These are phyloP conservation scores for Podospora pseudoanserina DNA, from an alignment of 495 filamentous ascomycete genomes.

Conservation along the genomic window DNA sequence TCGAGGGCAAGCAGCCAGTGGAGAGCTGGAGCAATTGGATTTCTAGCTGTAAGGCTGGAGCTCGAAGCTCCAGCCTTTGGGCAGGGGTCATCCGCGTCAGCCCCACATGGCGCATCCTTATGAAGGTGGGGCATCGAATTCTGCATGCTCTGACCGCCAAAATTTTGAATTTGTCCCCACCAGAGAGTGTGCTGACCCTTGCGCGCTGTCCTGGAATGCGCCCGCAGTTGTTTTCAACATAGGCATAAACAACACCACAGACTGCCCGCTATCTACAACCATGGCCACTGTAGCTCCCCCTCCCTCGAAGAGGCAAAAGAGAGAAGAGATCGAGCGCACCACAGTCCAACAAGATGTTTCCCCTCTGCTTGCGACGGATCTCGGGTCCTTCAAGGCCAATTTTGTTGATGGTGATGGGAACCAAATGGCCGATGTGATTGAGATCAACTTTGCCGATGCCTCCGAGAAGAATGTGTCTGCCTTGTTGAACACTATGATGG, in stretches of 20 bases:
- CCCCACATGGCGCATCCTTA: neutral
- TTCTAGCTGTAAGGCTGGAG: neutral
- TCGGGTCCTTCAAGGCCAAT: conserved; percentile 77
- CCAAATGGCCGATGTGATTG: conserved; percentile 60
- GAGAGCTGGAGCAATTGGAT: neutral
- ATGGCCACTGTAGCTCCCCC: conserved; percentile 92
- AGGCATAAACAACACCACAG: neutral
- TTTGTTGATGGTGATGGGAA: conserved; percentile 80
- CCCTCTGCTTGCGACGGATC: conserved; percentile 60
- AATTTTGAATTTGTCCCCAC: conserved; percentile 19
- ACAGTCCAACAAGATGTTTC: conserved; percentile 73
- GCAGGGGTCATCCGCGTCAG: neutral
- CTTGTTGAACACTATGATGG: conserved; percentile 83
- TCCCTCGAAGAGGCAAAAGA: conserved; percentile 84
- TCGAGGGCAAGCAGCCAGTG: neutral
- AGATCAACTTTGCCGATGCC: conserved; percentile 80
- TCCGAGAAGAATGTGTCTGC: conserved; percentile 85
- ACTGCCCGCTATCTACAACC: neutral
- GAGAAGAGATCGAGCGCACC: conserved; percentile 67
- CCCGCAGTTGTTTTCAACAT: neutral
- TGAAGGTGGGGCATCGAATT: conserved; percentile 16
- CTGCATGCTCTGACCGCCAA: conserved; percentile 32
- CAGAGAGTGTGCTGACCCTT: neutral
- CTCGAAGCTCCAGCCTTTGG: neutral
- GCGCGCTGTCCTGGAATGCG: neutral